Evolutionary conservation across 371 early-diverging fungal species (phyloP), one percentile per base, ranked within the genome.

Genomic region (Actinomucor elegans): DNA sequence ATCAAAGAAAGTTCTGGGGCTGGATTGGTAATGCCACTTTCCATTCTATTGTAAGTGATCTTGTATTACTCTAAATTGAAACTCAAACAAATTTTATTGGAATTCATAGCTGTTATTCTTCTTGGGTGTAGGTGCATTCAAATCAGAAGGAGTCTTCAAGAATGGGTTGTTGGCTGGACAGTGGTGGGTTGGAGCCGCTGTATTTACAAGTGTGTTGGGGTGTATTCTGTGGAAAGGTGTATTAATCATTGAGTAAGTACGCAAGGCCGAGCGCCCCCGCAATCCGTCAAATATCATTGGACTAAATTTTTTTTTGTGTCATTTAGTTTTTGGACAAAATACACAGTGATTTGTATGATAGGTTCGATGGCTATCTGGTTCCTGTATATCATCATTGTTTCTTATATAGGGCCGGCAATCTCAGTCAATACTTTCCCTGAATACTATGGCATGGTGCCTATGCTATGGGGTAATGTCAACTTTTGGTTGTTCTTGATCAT

Each of bases 331-430:
- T 94, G 93, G 93, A 94, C 89, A 34, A 92, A 85, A 57, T 94
- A 89, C 58, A 86, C 94, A 0, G 81, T 82, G 32, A 61, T 92
- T 29, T 84, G 93, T 24, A 85, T 92, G 58, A 80, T 89, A 20
- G 94, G 91, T 7, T 92, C 94, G 14, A 82, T 92, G 77, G 51
- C 83, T 5, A 75, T 95, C 61, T 98, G 96, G 96, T 74, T 94
- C 54, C 69, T 88, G 26, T 86, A 90, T 52, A 77, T 96, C 62
- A 89, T 96, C 1, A 50, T 96, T 18, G 96, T 93, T 58, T 81
- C 89, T 10, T 67, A 79, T 18, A 70, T 96, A 40, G 96, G 88
- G 15, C 93, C 96, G 27, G 74, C 79, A 14, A 69, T 94, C 41
- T 92, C 93, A 7, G 77, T 73, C 10, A 61, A 59, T 18, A 48